These are phyloP conservation scores for Botryosphaeria dothidea DNA, from an alignment of 2,329 filamentous ascomycete genomes.

Conservation along the genomic window DNA sequence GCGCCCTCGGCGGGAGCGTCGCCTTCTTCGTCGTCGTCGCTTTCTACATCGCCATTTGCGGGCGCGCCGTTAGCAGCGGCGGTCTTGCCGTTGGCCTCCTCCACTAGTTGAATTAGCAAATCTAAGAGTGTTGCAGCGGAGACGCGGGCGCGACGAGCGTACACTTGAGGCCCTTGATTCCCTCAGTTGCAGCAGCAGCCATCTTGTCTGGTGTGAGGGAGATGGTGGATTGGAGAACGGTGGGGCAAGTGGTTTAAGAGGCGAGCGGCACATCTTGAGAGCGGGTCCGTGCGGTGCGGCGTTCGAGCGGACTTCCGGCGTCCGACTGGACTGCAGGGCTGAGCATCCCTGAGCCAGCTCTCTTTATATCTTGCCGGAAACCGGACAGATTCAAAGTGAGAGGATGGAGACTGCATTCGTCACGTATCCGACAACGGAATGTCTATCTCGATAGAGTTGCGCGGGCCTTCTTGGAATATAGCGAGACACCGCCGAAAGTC, in stretches of 20 bases:
- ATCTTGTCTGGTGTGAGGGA: constrained; percentile 26
- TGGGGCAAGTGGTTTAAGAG: constrained; percentile 8
- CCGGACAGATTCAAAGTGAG: neutral
- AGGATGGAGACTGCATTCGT: neutral
- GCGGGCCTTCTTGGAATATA: neutral
- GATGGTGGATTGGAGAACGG: neutral
- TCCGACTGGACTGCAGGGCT: neutral
- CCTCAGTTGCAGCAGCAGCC: constrained; percentile 40
- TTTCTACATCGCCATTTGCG: constrained; percentile 40
- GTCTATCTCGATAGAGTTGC: neutral
- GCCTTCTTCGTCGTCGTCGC: constrained; percentile 55
- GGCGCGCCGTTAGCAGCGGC: constrained; percentile 23
- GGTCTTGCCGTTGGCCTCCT: constrained; percentile 35
- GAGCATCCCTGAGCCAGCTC: neutral
- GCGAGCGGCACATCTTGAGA: constrained; percentile 16
- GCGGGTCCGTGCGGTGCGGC: constrained; percentile 13
- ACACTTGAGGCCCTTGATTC: constrained; percentile 40
- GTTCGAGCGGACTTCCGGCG: constrained; percentile 9
- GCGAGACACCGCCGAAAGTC: constrained; percentile 1
- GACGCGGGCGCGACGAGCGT: constrained; percentile 21
- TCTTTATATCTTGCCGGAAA: neutral
- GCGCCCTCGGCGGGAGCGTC: constrained; percentile 42
- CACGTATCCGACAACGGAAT: constrained; percentile 1
- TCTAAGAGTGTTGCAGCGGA: neutral
- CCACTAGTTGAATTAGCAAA: constrained; percentile 31